Evolutionary conservation across 2,329 filamentous ascomycete genomes (phyloP).

Genomic region (Setomelanomma holmii): DNA sequence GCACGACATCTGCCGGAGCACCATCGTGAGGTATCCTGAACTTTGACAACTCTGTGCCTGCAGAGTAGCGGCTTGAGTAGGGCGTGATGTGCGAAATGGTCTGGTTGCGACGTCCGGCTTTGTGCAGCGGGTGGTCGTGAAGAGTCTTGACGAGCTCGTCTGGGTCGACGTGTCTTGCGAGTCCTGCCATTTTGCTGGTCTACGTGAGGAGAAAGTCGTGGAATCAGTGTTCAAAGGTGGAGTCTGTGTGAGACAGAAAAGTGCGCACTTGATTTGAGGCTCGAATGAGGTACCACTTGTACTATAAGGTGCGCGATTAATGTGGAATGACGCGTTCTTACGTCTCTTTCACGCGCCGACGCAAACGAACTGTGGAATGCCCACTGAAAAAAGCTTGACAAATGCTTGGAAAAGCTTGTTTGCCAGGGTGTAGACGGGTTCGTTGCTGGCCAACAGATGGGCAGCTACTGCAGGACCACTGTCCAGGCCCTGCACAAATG

Average conservation of each 20-base stretch:
- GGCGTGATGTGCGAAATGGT: constrained; percentile 61
- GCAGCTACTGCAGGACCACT: not conserved
- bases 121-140: constrained; percentile 54
- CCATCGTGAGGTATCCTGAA: constrained; percentile 65
- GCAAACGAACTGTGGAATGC: constrained; percentile 1
- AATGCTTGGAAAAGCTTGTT: constrained; percentile 41
- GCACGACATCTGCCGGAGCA: constrained; percentile 67
- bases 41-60: constrained; percentile 63
- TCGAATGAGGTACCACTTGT: not conserved
- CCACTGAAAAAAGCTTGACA: constrained; percentile 34
- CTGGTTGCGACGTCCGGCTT: constrained; percentile 46
- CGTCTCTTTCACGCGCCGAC: constrained; percentile 4
- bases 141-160: constrained; percentile 61
- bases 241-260: not conserved
- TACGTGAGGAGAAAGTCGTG: not conserved
- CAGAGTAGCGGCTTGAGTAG: constrained; percentile 65
- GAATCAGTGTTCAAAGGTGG: not conserved
- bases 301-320: constrained; percentile 1
- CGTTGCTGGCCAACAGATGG: not conserved
- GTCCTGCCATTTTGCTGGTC: constrained; percentile 52
- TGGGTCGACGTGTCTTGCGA: constrained; percentile 61
- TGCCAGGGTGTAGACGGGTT: not conserved
- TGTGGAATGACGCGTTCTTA: constrained; percentile 20
- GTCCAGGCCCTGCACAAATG: not conserved
- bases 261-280: not conserved